Evolutionary conservation across 441 rosid species (phyloP), one percentile per base, ranked within the genome.

Genomic region (Erysimum pusillum): DNA sequence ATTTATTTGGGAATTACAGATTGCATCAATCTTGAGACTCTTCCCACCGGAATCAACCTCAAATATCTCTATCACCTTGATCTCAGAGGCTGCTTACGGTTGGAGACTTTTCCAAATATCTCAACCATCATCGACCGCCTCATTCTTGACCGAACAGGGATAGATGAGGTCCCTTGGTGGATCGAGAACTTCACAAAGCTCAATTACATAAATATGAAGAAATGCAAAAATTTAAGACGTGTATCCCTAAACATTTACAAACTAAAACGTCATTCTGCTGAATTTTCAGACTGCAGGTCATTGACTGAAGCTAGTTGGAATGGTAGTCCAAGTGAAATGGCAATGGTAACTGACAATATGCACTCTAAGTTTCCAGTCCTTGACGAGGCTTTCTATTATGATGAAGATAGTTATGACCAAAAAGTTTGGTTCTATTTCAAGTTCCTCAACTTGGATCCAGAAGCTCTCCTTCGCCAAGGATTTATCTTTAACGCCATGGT

Each of bases 191-290:
- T 25, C 28, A 25, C 28, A 25, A 2, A 25, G 28, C 28, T 25
- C 28, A 0, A 2, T 2, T 1, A 25, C 28, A 25, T 25, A 1
- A 1, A 1, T 1, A 25, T 25, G 28, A 1, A 25, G 28, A 25
- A 25, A 25, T 25, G 28, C 28, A 25, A 25, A 2, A 25, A 25
- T 25, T 25, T 25, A 25, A 25, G 28, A 25, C 28, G 28, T 25
- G 25, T 22, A 22, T 68, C 57, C 58, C 66, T 22, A 15, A 28
- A 74, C 65, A 56, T 74, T 57, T 74, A 17, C 15, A 65, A 58
- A 66, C 44, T 67, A 42, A 52, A 12, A 25, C 7, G 2, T 15
- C 60, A 58, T 3, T 0, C 0, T 0, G 72, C 17, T 46, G 6
- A 46, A 11, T 66, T 56, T 46, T 57, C 66, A 46, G 4, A 35